Conservation (phyloP, 257 asterid species). For the Nyctanthes arbortristis region DNA sequence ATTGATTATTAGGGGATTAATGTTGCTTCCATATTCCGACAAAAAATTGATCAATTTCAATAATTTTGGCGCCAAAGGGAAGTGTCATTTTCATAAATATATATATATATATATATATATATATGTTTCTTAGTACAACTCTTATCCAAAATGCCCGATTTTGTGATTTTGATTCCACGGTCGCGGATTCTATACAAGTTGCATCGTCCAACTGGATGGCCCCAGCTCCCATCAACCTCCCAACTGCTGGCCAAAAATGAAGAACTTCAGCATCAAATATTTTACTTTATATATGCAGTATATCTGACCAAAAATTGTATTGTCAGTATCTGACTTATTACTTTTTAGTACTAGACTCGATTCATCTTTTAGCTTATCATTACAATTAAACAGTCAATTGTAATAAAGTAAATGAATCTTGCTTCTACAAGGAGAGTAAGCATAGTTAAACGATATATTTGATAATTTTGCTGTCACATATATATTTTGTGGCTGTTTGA, state of each 20-base stretch:
- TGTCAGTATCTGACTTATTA: background rate
- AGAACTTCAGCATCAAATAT: conserved; percentile 12
- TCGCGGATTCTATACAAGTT: conserved; percentile 14
- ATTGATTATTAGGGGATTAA: conserved; percentile 7
- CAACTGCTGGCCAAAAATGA: conserved; percentile 3
- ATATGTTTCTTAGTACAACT: conserved; percentile 3
- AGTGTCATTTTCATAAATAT: conserved; percentile 37
- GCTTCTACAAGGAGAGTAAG: too few species aligned
- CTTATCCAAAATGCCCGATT: conserved; percentile 1
- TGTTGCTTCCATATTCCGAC: conserved; percentile 31
- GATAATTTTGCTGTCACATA: too few species aligned
- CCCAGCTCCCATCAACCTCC: background rate
- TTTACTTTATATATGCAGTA: conserved; percentile 13
- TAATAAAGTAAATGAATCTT: too few species aligned
- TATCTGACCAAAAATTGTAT: background rate
- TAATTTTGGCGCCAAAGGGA: conserved; percentile 49
- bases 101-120: too few species aligned
- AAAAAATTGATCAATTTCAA: background rate
- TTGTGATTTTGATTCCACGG: conserved; percentile 27
- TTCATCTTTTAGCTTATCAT: too few species aligned
- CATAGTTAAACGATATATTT: too few species aligned
- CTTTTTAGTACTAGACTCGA: too few species aligned
- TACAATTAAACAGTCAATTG: too few species aligned
- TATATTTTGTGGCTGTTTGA: too few species aligned
- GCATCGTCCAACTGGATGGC: background rate